A percentile compares a stretch with the other conserved stretches of the same genome.
Conservation (phyloP, 768 basidiomycete genomes). For the Trametes elegans region DNA sequence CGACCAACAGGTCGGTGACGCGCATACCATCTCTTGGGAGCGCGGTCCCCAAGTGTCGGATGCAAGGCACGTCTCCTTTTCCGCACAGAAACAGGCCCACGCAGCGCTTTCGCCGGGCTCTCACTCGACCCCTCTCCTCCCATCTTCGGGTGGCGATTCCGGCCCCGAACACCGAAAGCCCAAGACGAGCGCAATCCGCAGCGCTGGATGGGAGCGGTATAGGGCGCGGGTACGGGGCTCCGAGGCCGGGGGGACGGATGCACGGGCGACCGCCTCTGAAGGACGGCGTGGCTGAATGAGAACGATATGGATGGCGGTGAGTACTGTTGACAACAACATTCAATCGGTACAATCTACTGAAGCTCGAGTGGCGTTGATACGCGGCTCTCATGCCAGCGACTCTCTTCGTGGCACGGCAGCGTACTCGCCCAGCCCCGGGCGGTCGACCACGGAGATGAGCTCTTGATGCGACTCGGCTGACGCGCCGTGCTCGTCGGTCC, state of each 20-base stretch:
- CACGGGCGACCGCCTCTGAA: neutral
- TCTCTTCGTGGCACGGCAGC: neutral
- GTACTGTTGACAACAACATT: too few species aligned
- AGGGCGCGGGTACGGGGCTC: neutral
- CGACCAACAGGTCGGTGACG: too few species aligned
- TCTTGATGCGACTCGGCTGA: neutral
- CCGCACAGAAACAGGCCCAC: neutral
- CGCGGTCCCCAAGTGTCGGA: neutral
- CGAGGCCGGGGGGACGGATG: neutral
- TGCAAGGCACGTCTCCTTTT: slow-evolving; percentile 11
- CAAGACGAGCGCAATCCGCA: neutral
- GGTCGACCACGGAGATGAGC: neutral
- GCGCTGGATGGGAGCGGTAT: too few species aligned
- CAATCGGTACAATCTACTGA: too few species aligned
- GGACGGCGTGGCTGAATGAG: too few species aligned
- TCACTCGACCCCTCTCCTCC: slow-evolving; percentile 9
- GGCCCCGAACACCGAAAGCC: too few species aligned
- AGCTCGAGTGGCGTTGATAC: too few species aligned
- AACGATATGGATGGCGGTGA: too few species aligned
- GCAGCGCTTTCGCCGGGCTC: neutral
- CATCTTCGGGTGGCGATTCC: slow-evolving; percentile 1
- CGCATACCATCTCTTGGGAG: too few species aligned
- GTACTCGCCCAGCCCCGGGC: neutral
- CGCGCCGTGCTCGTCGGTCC: neutral
- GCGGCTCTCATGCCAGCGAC: neutral